Base-by-base conservation (phyloP, 495 filamentous ascomycete genomes). In the Podospora sp. region DNA sequence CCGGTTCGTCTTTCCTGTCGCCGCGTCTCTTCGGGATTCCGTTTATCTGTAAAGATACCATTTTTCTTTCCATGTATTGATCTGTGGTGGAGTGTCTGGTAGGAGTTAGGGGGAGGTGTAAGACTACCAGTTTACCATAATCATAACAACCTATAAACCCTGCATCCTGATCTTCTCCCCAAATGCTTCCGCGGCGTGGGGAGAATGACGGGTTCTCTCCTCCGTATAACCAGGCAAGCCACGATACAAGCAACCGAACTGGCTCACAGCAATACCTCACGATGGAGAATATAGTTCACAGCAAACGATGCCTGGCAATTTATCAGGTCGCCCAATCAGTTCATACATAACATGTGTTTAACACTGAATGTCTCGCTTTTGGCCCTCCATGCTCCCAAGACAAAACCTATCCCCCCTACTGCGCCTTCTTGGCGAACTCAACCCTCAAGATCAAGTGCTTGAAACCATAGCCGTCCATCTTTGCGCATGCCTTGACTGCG, bases 391-490 rank as follows among this genome's bases (percentile, higher is more conserved):
- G 24, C 33, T 55, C 3, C 29, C 8, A 3, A 33, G 29, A 8
- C 12, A 56, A 67, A 18, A 59, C 24, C 55, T 35, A 53, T 0
- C 24, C 29, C 0, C 25, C 59, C 71, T 79, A 83, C 70, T 72
- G 69, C 36, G 91, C 83, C 77, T 92, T 89, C 87, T 95, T 95
- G 59, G 92, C 91, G 79, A 96, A 96, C 79, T 96, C 92, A 68
- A 96, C 92, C 75, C 91, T 89, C 68, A 96, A 79, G 76, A 96
- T 96, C 71, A 96, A 83, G 80, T 96, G 92, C 76, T 90, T 89
- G 81, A 93, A 96, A 75, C 92, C 92, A 80, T 91, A 97, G 70
- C 96, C 96, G 82, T 99, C 95, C 90, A 99, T 91, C 84, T 97
- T 98, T 81, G 91, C 89, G 81, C 94, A 97, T 8, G 95, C 95